Percentiles rank a stretch among this genome's conserved stretches.
Conservation (phyloP, 352 stramenopile species). For the Plasmopara halstedii region DNA sequence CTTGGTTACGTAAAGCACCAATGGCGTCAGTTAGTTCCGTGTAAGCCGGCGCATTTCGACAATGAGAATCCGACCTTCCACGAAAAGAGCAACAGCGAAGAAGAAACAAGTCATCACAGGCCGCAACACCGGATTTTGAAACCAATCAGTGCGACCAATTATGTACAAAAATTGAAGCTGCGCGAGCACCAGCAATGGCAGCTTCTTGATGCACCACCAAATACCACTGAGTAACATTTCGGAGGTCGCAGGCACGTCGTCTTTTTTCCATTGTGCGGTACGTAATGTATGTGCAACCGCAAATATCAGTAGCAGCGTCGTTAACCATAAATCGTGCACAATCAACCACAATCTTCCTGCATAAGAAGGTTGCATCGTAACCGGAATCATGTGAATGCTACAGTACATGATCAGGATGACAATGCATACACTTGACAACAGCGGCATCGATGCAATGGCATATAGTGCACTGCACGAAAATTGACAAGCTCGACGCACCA, state of each 20-base stretch:
- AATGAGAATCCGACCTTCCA: slow-evolving; percentile 47
- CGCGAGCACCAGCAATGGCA: slow-evolving; percentile 39
- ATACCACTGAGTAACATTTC: slow-evolving; percentile 47
- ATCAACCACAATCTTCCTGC: slow-evolving; percentile 57
- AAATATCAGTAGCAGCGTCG: slow-evolving; percentile 61
- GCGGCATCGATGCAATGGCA: slow-evolving; percentile 51
- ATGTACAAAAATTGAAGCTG: slow-evolving; percentile 56
- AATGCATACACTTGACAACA: slow-evolving; percentile 54
- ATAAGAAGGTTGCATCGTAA: slow-evolving; percentile 65
- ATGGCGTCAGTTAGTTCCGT: slow-evolving; percentile 22
- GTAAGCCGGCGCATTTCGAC: slow-evolving; percentile 52
- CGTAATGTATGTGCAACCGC: slow-evolving; percentile 58
- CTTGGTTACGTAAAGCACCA: too few species aligned
- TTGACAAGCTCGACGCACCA: slow-evolving; percentile 63
- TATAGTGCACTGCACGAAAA: slow-evolving; percentile 71
- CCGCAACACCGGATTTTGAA: slow-evolving; percentile 70
- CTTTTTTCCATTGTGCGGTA: slow-evolving; percentile 57
- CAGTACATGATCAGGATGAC: slow-evolving; percentile 39
- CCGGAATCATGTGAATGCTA: slow-evolving; percentile 44
- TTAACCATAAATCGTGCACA: slow-evolving; percentile 48
- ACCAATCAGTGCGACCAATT: slow-evolving; percentile 55
- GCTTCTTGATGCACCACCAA: slow-evolving; percentile 36
- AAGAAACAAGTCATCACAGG: slow-evolving; percentile 56
- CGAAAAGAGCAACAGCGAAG: slow-evolving; percentile 24
- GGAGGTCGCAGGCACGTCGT: slow-evolving; percentile 47